Evolutionary conservation across 192 early-diverging fungal genomes (phyloP), one percentile per base, ranked within the genome.

Genomic region (Physocladia obscura): DNA sequence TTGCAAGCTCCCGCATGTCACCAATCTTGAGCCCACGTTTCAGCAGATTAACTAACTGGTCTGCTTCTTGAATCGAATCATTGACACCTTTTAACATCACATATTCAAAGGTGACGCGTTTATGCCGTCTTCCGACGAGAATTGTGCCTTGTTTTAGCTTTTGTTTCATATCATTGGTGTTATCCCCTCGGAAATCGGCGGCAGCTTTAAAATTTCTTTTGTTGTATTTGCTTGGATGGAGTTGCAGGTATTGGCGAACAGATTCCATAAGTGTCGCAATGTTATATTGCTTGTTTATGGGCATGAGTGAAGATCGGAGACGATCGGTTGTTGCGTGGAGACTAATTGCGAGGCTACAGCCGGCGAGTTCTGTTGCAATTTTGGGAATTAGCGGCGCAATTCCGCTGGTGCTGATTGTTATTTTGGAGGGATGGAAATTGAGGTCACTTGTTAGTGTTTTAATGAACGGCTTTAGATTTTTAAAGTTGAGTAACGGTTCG

Each of bases 51-150:
- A 85, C 86, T 4, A 95, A 73, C 29, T 82, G 78, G n/a, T 76
- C 74, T 21, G 94, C 94, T 55, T 92, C 88, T 2, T 67, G 65
- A 4, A 84, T 69, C 0, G 83, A 82, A 62, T 95, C 94, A 68
- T 95, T 95, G n/a, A 95, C 85, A 49, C 82, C 85, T 37, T 89
- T 82, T 56, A 95, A 81, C 94, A 95, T 92, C 26, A 93, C 91
- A 75, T 95, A 90, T 82, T 95, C 93, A 77, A 95, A 93, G 5
- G 93, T 95, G 54, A 95, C 91, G 49, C 93, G 76, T 4, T 82
- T 77, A 55, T 84, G 88, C 39, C 79, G 78, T 19, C 71, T 82
- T 21, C 82, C 75, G 63, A 85, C 79, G 49, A 64, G 55, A 57
- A 71, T 75, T 13, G 11, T 44, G n/a, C n/a, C n/a, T n/a, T n/a